These are phyloP conservation scores for Quercus parvula DNA, from an alignment of 306 rosid species.

Conservation along the genomic window DNA sequence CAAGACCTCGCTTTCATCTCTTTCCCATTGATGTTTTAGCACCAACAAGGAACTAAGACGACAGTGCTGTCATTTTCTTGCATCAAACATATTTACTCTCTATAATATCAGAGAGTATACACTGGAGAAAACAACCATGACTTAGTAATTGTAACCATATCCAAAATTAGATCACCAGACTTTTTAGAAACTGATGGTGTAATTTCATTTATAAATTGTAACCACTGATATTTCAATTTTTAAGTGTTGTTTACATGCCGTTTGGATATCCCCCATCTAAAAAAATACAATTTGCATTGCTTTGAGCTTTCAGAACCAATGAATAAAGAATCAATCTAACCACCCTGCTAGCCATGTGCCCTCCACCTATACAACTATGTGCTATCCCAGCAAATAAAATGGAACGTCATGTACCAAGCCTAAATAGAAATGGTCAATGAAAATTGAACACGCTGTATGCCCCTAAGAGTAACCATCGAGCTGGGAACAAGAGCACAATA, in stretches of 20 bases:
- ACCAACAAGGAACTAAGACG: background rate
- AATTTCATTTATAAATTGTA: background rate
- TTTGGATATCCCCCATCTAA: background rate
- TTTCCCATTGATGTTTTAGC: background rate
- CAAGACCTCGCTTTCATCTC: constrained; percentile 10
- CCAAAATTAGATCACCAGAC: background rate
- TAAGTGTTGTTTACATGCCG: background rate
- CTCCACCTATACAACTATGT: constrained; percentile 29
- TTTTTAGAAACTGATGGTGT: background rate
- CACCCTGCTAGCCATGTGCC: constrained; percentile 29
- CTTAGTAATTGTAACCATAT: background rate
- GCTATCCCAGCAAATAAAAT: constrained; percentile 8
- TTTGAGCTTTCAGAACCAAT: constrained; percentile 32
- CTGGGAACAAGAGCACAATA: constrained; percentile 69
- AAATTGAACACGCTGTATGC: constrained; percentile 38
- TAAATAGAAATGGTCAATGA: constrained; percentile 10
- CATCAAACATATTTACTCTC: background rate
- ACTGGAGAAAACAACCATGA: background rate
- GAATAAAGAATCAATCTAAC: constrained; percentile 79
- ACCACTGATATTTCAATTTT: background rate
- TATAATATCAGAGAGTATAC: background rate
- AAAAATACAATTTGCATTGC: background rate
- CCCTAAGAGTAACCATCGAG: constrained; percentile 50
- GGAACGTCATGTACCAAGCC: background rate
- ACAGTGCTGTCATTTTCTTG: background rate